Conservation (phyloP, 1,139 yeast genomes). For the Pichiaceae sp. region DNA sequence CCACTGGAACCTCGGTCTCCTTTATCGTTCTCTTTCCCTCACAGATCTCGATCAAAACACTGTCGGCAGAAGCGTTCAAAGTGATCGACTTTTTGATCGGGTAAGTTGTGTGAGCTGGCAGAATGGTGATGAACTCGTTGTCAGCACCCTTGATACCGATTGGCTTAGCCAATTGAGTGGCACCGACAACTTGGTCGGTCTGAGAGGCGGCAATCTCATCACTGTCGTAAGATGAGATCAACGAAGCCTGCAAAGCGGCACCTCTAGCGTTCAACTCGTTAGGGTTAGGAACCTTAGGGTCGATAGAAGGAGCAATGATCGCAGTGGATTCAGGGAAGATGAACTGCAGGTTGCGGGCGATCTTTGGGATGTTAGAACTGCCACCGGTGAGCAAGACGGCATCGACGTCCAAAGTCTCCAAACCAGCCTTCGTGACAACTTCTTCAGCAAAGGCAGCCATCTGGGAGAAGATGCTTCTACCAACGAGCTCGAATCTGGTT, state of each 20-base stretch:
- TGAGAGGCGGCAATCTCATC: constrained; percentile 81
- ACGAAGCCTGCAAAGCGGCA: constrained; percentile 93
- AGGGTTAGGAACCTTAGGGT: constrained; percentile 76
- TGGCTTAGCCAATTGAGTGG: constrained; percentile 78
- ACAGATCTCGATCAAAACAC: constrained; percentile 61
- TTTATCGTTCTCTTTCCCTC: constrained; percentile 81
- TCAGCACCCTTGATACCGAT: constrained; percentile 76
- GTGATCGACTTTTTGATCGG: constrained; percentile 79
- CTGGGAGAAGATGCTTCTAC: constrained; percentile 67
- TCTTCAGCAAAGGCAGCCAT: constrained; percentile 71
- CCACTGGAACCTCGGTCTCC: constrained; percentile 69
- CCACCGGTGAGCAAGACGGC: constrained; percentile 95
- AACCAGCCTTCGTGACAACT: constrained; percentile 71
- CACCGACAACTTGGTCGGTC: constrained; percentile 80
- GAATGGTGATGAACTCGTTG: constrained; percentile 65
- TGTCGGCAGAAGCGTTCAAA: constrained; percentile 57
- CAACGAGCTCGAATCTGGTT: constrained; percentile 84
- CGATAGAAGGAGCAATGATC: constrained; percentile 69
- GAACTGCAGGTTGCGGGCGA: constrained; percentile 64
- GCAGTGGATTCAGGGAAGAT: constrained; percentile 77
- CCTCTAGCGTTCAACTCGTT: constrained; percentile 90
- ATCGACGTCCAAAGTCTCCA: constrained; percentile 80
- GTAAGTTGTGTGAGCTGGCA: constrained; percentile 81
- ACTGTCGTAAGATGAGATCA: constrained; percentile 75
- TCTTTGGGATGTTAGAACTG: constrained; percentile 84